Evolutionary conservation across 2,329 filamentous ascomycete genomes (phyloP).

Genomic region (Blastomyces gilchristii): DNA sequence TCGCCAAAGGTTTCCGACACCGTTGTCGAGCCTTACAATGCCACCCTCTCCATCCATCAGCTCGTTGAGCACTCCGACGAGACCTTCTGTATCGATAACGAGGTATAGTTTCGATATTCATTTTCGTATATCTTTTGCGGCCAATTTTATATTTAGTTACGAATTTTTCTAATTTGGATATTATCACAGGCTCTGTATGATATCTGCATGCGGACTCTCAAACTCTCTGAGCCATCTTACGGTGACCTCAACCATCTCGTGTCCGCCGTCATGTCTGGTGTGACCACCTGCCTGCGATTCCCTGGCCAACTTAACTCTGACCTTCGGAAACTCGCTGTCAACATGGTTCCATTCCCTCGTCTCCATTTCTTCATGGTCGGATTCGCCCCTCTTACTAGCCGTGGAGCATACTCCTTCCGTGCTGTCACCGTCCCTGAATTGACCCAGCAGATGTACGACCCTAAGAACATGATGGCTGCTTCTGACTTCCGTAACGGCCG

Average conservation of each 20-base stretch:
- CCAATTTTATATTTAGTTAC: neutral
- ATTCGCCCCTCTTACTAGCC: slow-evolving; percentile 95
- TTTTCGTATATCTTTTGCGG: neutral
- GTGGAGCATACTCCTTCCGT: slow-evolving; percentile 87
- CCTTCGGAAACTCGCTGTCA: slow-evolving; percentile 97
- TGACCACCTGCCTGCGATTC: slow-evolving; percentile 98
- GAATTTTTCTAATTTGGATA: neutral
- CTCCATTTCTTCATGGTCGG: slow-evolving; percentile 99
- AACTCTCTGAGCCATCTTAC: slow-evolving; percentile 97
- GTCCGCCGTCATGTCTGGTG: slow-evolving; percentile 98
- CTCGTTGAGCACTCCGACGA: slow-evolving; percentile 99
- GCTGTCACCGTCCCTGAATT: slow-evolving; percentile 95
- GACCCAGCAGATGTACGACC: slow-evolving; percentile 99
- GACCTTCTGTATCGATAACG: slow-evolving; percentile 99
- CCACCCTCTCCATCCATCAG: slow-evolving; percentile 97
- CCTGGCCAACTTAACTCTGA: slow-evolving; percentile 99
- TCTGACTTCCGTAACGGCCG: slow-evolving; percentile 99
- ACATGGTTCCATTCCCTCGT: slow-evolving; percentile 99
- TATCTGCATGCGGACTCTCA: slow-evolving; percentile 99
- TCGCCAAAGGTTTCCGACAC: slow-evolving; percentile 99
- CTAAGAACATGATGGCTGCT: slow-evolving; percentile 99
- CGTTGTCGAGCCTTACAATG: slow-evolving; percentile 99
- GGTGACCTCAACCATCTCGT: slow-evolving; percentile 99
- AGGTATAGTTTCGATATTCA: slow-evolving; percentile 40
- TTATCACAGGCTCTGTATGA: slow-evolving; percentile 73